These are phyloP conservation scores for Liquidambar formosana DNA, from an alignment of 164 flowering plant species.

Conservation along the genomic window DNA sequence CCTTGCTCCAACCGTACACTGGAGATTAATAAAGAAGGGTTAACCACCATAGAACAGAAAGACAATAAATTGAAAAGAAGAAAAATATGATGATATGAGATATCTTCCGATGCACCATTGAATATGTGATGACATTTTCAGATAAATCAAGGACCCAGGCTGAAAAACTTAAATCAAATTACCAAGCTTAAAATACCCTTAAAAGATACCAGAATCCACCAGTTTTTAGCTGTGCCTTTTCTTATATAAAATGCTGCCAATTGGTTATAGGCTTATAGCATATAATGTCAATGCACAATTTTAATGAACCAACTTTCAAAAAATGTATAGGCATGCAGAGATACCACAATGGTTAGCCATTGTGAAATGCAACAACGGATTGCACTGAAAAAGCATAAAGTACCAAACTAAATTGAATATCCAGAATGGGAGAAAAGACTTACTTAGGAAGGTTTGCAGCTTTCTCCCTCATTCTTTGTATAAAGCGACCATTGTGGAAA, in stretches of 20 bases:
- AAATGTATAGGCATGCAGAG: background rate
- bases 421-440: background rate
- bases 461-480: conserved; percentile 84
- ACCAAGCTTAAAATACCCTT: no score
- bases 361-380: background rate
- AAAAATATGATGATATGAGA: background rate
- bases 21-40: conserved; percentile 2
- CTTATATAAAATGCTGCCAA: no score
- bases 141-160: no score
- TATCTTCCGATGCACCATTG: background rate
- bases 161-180: no score
- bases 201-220: no score
- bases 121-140: no score
- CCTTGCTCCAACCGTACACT: conserved; percentile 83
- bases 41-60: background rate
- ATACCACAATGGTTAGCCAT: no score
- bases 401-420: background rate
- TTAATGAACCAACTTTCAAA: no score
- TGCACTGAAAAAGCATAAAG: background rate
- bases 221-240: no score
- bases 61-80: background rate
- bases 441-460: conserved; percentile 88
- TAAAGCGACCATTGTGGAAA: conserved; percentile 95
- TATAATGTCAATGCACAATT: no score
- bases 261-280: no score